Percentiles rank a stretch among this genome's conserved stretches.
Evolutionary conservation across 1,284 basidiomycete species (phyloP).

Genomic region (Athelia psychrophila): DNA sequence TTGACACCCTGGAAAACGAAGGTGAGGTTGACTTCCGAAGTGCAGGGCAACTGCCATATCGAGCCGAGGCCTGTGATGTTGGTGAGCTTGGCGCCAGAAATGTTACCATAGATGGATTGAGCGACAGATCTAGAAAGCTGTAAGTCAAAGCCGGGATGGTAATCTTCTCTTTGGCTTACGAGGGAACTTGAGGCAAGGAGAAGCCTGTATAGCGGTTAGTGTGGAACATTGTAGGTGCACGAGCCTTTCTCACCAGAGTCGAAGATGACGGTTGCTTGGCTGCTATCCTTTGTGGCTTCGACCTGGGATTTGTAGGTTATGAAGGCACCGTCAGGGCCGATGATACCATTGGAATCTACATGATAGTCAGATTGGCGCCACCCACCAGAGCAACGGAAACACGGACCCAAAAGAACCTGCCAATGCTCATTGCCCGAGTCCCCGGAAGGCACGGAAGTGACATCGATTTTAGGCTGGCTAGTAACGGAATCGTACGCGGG

Average conservation of each 20-base stretch:
- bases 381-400: no score
- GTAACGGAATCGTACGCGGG: constrained; percentile 8
- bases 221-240: neutral
- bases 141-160: neutral
- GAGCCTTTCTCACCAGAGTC: constrained; percentile 3
- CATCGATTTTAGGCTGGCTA: constrained; percentile 6
- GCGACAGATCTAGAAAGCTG: neutral
- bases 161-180: neutral
- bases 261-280: constrained; percentile 5
- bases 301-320: constrained; percentile 4
- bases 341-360: constrained; percentile 7
- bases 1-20: neutral
- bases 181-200: constrained; percentile 7
- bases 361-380: no score
- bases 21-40: constrained; percentile 3
- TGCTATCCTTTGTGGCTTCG: neutral
- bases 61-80: neutral
- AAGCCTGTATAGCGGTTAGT: constrained; percentile 5
- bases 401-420: constrained; percentile 6
- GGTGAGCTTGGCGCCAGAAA: constrained; percentile 4
- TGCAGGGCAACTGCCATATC: constrained; percentile 6
- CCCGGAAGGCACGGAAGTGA: neutral
- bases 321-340: constrained; percentile 13
- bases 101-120: constrained; percentile 8
- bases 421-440: constrained; percentile 10